Evolutionary conservation across 2,329 filamentous ascomycete genomes (phyloP).

Genomic region (Polychaeton citri): DNA sequence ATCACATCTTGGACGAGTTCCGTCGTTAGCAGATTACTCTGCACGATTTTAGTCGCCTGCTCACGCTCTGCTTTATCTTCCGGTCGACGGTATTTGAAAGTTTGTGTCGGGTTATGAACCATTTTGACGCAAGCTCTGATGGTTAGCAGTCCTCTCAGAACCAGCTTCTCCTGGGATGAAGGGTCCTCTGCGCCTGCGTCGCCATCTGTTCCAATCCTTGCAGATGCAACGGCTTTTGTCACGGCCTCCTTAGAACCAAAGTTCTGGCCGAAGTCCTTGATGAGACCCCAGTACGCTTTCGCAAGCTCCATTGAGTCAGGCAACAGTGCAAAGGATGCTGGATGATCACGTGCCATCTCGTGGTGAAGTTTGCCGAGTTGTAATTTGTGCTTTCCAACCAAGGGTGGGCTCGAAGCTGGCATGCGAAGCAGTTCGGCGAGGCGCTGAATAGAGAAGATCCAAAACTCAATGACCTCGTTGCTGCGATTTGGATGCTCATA

Average conservation of each 20-base stretch:
- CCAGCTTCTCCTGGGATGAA: conserved; percentile 53
- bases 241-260: conserved; percentile 44
- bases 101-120: conserved; percentile 65
- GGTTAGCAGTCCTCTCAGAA: conserved; percentile 69
- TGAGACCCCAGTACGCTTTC: conserved; percentile 72
- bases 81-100: conserved; percentile 68
- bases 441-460: conserved; percentile 64
- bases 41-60: conserved; percentile 55
- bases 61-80: conserved; percentile 66
- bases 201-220: conserved; percentile 35
- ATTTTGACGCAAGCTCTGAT: conserved; percentile 74
- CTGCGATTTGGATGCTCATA: conserved; percentile 78
- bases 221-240: conserved; percentile 10
- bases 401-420: conserved; percentile 2
- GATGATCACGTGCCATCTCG: conserved; percentile 67
- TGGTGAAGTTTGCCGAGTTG: conserved; percentile 88
- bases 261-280: conserved; percentile 61
- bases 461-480: conserved; percentile 62
- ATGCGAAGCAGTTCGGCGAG: conserved; percentile 29
- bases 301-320: conserved; percentile 67
- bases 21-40: conserved; percentile 59
- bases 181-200: conserved; percentile 27
- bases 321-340: conserved; percentile 69
- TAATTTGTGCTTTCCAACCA: conserved; percentile 73
- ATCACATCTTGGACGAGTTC: conserved; percentile 70